Percentiles rank a stretch among this genome's conserved stretches.
phyloP scores from a whole-genome alignment of 352 stramenopile species.

The Globisporangium echinulatum region DNA sequence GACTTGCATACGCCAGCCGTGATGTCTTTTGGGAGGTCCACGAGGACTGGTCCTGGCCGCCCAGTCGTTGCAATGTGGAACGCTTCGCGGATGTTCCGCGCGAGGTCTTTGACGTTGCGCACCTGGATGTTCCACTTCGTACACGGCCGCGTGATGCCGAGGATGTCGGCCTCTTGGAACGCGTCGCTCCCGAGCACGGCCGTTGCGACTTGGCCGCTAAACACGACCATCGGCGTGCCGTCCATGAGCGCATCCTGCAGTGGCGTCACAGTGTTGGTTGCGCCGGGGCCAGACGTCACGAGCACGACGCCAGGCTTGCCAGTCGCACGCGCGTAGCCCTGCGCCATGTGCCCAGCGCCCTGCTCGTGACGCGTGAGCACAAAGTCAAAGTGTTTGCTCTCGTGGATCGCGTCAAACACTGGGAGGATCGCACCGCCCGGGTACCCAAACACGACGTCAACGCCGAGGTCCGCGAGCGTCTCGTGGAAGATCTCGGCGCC shows the following conservation, averaged over 20 bases:
- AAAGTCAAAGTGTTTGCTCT: slow-evolving; percentile 79
- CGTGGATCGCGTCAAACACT: slow-evolving; percentile 93
- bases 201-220: slow-evolving; percentile 92
- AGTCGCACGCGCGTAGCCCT: slow-evolving; percentile 77
- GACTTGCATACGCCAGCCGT: slow-evolving; percentile 73
- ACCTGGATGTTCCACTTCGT: slow-evolving; percentile 98
- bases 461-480: slow-evolving; percentile 87
- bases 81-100: slow-evolving; percentile 92
- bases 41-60: slow-evolving; percentile 90
- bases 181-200: slow-evolving; percentile 88
- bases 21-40: slow-evolving; percentile 96
- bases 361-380: slow-evolving; percentile 79
- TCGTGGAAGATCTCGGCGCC: slow-evolving; percentile 93
- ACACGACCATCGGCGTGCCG: slow-evolving; percentile 91
- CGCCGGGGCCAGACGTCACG: slow-evolving; percentile 90
- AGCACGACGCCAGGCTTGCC: slow-evolving; percentile 90
- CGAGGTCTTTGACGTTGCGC: slow-evolving; percentile 92
- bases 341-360: slow-evolving; percentile 80
- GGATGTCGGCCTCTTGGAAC: slow-evolving; percentile 88
- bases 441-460: slow-evolving; percentile 92
- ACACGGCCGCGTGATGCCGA: slow-evolving; percentile 85
- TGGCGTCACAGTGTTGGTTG: slow-evolving; percentile 93
- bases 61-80: slow-evolving; percentile 94
- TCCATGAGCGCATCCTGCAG: slow-evolving; percentile 94
- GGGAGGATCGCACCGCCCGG: slow-evolving; percentile 91